Conservation (phyloP, 805 yeast species). For the Starmerella lactis-condensi region DNA sequence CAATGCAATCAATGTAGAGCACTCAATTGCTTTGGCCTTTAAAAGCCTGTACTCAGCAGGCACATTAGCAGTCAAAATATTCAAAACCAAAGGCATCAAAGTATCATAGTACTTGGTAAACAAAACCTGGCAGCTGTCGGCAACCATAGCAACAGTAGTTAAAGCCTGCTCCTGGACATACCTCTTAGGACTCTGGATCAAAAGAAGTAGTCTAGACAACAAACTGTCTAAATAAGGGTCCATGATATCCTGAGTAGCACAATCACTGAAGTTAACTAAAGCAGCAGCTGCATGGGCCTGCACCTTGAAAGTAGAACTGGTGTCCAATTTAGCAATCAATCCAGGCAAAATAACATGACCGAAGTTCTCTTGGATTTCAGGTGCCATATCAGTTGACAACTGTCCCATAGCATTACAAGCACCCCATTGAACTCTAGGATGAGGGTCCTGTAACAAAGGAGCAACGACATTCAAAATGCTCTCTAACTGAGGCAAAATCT, state of each 20-base stretch:
- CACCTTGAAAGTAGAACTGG: conserved; percentile 55
- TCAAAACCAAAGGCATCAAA: conserved; percentile 70
- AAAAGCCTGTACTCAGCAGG: conserved; percentile 61
- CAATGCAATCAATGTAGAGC: conserved; percentile 79
- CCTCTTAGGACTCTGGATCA: conserved; percentile 69
- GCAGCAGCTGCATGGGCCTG: conserved; percentile 99
- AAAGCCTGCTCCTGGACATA: conserved; percentile 95
- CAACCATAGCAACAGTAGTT: conserved; percentile 90
- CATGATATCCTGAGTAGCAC: conserved; percentile 65
- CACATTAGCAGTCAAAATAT: conserved; percentile 60
- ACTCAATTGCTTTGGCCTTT: conserved; percentile 87
- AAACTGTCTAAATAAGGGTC: conserved; percentile 86
- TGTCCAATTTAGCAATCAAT: conserved; percentile 58
- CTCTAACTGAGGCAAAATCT: conserved; percentile 62
- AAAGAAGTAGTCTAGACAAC: conserved; percentile 49
- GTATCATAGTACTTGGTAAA: conserved; percentile 87
- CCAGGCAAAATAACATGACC: conserved; percentile 74
- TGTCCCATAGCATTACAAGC: conserved; percentile 95
- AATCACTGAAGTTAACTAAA: conserved; percentile 82
- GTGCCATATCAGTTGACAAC: conserved; percentile 91
- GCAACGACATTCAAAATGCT: conserved; percentile 65
- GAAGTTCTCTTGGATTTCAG: conserved; percentile 60
- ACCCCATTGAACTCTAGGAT: conserved; percentile 91
- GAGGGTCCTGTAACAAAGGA: conserved; percentile 70
- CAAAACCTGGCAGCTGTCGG: conserved; percentile 82